Evolutionary conservation across 495 filamentous ascomycete species (phyloP), one percentile per base, ranked within the genome.

Genomic region (Oleoguttula mirabilis): DNA sequence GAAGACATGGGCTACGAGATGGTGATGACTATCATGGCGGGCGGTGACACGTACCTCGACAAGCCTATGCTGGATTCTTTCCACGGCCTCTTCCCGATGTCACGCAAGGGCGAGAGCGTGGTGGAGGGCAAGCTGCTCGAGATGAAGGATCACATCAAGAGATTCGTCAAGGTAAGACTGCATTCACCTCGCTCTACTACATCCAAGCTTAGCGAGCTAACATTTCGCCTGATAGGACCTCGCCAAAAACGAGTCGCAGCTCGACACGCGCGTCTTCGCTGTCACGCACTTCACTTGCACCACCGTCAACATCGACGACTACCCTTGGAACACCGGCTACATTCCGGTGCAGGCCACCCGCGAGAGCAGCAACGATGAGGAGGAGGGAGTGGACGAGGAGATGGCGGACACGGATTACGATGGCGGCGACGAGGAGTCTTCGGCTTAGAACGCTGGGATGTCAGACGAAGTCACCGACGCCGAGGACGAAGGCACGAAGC

Each of bases 31-130:
- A 20, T 61, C 17, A 41, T n/a, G 4, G 16, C 19, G 10, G 60
- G 49, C 6, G 57, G 55, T 2, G 43, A 57, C 8, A 47, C 41
- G 7, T 64, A 64, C 41, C 47, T 64, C 37, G 38, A 39, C n/a
- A 46, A 48, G 20, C 2, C 4, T 1, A 45, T 49, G 14, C 33
- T 60, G 21, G 50, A 51, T 11, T 22, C 32, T 12, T 61, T 58
- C 45, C 43, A 56, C 35, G 14, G 7, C n/a, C 38, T 44, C 25
- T 60, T 59, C 39, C 57, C 59, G 5, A 54, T 64, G 52, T 59
- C 46, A 7, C 41, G 41, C 45, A 60, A 61, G 46, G 55, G 43
- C 19, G 43, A 51, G 43, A 47, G 44, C 20, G 55, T 55, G 23
- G 22, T 61, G 10, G 51, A 59, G 36, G 45, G 43, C 32, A 43